Base-by-base conservation (phyloP, 352 stramenopile species). In the Salisapilia sapeloensis region DNA sequence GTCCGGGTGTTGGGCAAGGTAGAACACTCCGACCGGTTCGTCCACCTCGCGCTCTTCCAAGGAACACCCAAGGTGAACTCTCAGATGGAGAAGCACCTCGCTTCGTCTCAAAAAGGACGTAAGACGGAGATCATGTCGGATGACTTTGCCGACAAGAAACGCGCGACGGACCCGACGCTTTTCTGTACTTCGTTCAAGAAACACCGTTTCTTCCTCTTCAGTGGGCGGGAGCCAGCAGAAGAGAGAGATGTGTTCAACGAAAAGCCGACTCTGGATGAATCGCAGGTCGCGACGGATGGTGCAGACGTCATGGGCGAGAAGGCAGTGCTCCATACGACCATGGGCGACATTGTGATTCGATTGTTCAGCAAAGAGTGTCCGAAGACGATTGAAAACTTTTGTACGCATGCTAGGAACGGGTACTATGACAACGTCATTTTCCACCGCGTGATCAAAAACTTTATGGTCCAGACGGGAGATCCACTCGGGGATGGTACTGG, bases 391-490 rank as follows among this genome's bases (percentile, higher is more conserved):
- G 90, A 99, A 56, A 99, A 99, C 51, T 99, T 99, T 45, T 93
- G 77, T 43, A 94, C 83, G 6, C 94, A 98, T 45, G 78, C 89
- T 4, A 71, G 82, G 42, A 92, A 91, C 21, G 92, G 93, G 3
- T 99, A 99, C 66, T 99, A 99, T 50, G 93, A 99, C 59, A 94
- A 96, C 46, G 58, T 98, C 7, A 86, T 98, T 35, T 99, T 99
- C 54, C 96, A 99, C 60, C 90, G 96, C 34, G 87, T 99, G 37
- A 99, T 99, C 56, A 97, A 97, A 53, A 94, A 92, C 32, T 99
- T 99, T 47, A 98, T 98, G 93, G 61, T 98, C 24, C 93, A 99
- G 67, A 85, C 66, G 1, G 83, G 83, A 2, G 93, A 99, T 47
- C 93, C 93, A 9, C 50, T 96, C 11, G 95, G 95, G 19, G 92